Evolutionary conservation across 108 stramenopile genomes (phyloP).

Genomic region (Pinguiococcus pyrenoidosus): DNA sequence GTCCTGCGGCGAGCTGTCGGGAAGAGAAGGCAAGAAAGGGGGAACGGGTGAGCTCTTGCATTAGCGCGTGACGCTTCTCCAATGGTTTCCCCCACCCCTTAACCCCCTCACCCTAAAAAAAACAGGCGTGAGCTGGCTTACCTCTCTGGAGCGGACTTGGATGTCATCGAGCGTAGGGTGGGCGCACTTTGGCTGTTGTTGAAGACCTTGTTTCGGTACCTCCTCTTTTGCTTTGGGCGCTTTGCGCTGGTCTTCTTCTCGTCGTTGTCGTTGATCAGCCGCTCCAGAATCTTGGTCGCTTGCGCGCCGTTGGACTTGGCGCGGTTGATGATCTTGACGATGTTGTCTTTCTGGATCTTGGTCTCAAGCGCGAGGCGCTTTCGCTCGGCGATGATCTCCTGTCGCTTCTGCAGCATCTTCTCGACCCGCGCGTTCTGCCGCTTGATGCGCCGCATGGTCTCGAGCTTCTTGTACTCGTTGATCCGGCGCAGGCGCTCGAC

Average conservation of each 20-base stretch:
- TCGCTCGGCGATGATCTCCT: constrained; percentile 33
- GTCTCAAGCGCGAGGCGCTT: constrained; percentile 26
- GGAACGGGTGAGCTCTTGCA: neutral
- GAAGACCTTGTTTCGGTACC: too few relatives aligned
- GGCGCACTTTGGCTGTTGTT: too few relatives aligned
- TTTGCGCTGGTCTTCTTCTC: neutral
- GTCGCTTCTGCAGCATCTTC: constrained; percentile 33
- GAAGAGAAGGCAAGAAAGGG: too few relatives aligned
- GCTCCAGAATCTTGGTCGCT: constrained; percentile 16
- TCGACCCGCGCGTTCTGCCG: constrained; percentile 36
- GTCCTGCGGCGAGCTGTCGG: neutral
- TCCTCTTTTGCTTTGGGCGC: neutral
- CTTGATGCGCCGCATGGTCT: constrained; percentile 47
- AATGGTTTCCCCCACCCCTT: too few relatives aligned
- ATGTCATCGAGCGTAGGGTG: too few relatives aligned
- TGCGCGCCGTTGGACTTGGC: constrained; percentile 27
- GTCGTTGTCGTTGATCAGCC: too few relatives aligned
- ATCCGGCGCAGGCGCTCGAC: constrained; percentile 51
- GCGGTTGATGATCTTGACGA: constrained; percentile 25
- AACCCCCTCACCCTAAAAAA: too few relatives aligned
- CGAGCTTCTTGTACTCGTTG: constrained; percentile 46
- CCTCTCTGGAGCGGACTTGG: too few relatives aligned
- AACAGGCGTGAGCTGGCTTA: too few relatives aligned
- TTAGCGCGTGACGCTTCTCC: too few relatives aligned
- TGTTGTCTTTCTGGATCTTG: constrained; percentile 31